Evolutionary conservation across 2,329 filamentous ascomycete species (phyloP).

Genomic region (Sarocladium strictum): DNA sequence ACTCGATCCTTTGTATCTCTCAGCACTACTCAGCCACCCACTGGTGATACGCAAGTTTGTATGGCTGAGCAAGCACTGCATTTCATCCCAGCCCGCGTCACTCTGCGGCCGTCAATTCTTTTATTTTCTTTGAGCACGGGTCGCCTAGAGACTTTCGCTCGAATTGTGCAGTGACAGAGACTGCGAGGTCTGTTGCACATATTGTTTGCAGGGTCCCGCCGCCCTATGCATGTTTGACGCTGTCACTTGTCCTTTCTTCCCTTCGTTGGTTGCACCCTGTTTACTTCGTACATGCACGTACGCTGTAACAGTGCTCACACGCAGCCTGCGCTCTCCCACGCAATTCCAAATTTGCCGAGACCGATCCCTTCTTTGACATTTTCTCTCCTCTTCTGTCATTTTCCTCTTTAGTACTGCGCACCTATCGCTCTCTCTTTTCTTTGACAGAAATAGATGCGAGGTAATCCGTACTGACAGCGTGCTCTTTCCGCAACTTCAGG

Average conservation of each 20-base stretch:
- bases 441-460: too few species aligned
- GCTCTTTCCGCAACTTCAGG: background rate
- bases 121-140: background rate
- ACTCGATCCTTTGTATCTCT: background rate
- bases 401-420: background rate
- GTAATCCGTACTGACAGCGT: background rate
- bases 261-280: background rate
- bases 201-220: background rate
- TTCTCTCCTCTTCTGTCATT: background rate
- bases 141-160: background rate
- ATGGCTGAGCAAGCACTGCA: slow-evolving; percentile 1
- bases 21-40: background rate
- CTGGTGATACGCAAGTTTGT: slow-evolving; percentile 1
- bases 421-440: too few species aligned
- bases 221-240: background rate
- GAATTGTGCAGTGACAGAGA: background rate
- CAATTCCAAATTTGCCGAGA: too few species aligned
- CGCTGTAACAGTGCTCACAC: background rate
- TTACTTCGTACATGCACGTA: background rate
- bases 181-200: background rate
- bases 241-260: background rate
- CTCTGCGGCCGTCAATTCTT: background rate
- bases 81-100: background rate
- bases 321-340: background rate
- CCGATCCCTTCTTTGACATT: too few species aligned